These are phyloP conservation scores for Carex sylvatica DNA, from an alignment of 202 grass and related monocot species.

Conservation along the genomic window DNA sequence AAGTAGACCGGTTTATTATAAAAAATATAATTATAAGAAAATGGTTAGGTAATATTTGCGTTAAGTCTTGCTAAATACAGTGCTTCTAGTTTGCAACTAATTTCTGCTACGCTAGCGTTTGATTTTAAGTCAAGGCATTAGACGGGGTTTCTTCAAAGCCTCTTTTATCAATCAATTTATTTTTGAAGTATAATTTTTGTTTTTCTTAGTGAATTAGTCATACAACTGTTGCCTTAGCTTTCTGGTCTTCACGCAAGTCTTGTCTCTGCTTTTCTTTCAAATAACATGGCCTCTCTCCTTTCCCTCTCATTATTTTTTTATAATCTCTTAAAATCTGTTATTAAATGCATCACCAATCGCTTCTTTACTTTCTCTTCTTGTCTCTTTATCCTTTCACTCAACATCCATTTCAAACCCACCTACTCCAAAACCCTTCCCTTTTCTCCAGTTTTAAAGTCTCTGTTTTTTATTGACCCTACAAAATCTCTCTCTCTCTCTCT, in stretches of 20 bases:
- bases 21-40: neutral
- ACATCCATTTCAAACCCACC: constrained; percentile 27
- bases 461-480: constrained; percentile 2
- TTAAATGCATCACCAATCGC: constrained; percentile 23
- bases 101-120: neutral
- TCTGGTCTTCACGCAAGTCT: constrained; percentile 15
- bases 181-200: neutral
- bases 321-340: constrained; percentile 12
- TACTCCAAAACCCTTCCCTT: neutral
- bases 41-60: neutral
- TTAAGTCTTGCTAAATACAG: neutral
- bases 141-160: neutral
- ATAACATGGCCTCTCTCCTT: neutral
- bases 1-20: neutral
- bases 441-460: constrained; percentile 28
- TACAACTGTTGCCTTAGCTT: constrained; percentile 45
- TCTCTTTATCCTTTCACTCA: neutral
- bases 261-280: neutral
- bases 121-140: neutral
- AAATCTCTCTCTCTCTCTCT: constrained; percentile 19
- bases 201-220: neutral
- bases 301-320: neutral
- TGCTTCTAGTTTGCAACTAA: neutral
- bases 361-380: neutral
- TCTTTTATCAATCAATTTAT: neutral